A percentile compares a stretch with the other conserved stretches of the same genome.
These are phyloP conservation scores for Sarocladium kiliense DNA, from an alignment of 2,329 filamentous ascomycete genomes.

Conservation along the genomic window DNA sequence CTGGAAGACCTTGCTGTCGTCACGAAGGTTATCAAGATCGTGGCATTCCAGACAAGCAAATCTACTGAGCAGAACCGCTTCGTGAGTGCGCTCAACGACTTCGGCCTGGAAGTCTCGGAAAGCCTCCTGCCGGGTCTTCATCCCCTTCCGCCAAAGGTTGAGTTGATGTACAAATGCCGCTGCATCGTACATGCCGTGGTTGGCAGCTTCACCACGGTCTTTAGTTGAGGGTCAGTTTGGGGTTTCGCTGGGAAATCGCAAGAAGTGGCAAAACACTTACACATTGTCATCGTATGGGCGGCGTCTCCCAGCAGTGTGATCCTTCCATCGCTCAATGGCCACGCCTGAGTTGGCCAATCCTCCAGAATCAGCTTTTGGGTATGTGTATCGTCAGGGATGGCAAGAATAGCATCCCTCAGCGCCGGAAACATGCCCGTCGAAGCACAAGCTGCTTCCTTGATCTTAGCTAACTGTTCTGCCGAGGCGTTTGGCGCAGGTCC, in stretches of 20 bases:
- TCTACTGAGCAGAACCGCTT: neutral
- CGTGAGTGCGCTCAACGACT: constrained; percentile 1
- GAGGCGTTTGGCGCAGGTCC: neutral
- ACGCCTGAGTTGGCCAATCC: constrained; percentile 3
- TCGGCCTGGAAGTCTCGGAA: neutral
- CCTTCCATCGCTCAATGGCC: constrained; percentile 4
- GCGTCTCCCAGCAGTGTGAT: constrained; percentile 1
- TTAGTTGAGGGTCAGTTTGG: too few relatives aligned
- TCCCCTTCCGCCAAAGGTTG: neutral
- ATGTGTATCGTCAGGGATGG: neutral
- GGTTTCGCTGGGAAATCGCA: too few relatives aligned
- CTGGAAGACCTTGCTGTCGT: constrained; percentile 3
- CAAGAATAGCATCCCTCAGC: neutral
- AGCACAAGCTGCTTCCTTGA: constrained; percentile 3
- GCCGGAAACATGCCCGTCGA: constrained; percentile 2
- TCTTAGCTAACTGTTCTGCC: neutral
- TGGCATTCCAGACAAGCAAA: constrained; percentile 4
- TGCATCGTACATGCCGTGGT: constrained; percentile 7
- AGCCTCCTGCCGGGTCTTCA: neutral
- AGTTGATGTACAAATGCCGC: constrained; percentile 1
- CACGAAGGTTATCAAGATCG: neutral
- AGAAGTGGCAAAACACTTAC: too few relatives aligned
- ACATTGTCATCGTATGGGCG: constrained; percentile 4
- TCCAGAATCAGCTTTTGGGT: constrained; percentile 1
- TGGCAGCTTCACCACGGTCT: constrained; percentile 1